Evolutionary conservation across 2,329 filamentous ascomycete species (phyloP), one percentile per base, ranked within the genome.

Genomic region (Immersiporthe knoxdaviesiana): DNA sequence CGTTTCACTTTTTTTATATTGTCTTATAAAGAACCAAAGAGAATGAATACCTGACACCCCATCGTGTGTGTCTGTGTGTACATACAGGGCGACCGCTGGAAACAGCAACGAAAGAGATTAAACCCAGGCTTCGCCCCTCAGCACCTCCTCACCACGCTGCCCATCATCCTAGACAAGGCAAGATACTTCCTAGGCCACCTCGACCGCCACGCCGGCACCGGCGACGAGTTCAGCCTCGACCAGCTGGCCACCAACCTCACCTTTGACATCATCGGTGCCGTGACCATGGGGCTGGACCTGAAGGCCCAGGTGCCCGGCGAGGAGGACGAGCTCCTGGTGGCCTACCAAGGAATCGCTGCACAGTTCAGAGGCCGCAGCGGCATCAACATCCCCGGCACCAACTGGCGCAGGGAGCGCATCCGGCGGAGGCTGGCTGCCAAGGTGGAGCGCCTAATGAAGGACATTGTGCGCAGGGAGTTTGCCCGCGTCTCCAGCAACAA

Each of bases 101-200:
- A 78, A 68, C 66, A 66, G 1, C 65, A 76, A 12, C 77, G 80
- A n/a, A 79, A 77, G 67, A 74, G 76, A 35, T 79, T 78, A 72
- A 81, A 78, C 70, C 78, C 77, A 0, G 80, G 78, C 0, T 82
- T 81, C 63, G 77, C 80, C 0, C 79, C 78, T 1, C 77, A 79
- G 65, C 78, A 81, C 44, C 74, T 82, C n/a, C 75, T 80, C 69
- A 77, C 74, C 4, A 73, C 81, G 1, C 68, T 81, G 64, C 79
- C 79, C 0, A 72, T 72, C 50, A 79, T 81, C 58, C 59, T 81
- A 6, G 78, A 81, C 30, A 81, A 81, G 71, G 75, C 74, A 0
- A 56, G 65, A 39, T 71, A 73, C 1, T 79, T 81, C 58, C 30
- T 80, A 3, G 63, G 72, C 1, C 74, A 75, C 30, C 74, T 81